These are phyloP conservation scores for Penicillium parvum DNA, from an alignment of 495 filamentous ascomycete species.

Conservation along the genomic window DNA sequence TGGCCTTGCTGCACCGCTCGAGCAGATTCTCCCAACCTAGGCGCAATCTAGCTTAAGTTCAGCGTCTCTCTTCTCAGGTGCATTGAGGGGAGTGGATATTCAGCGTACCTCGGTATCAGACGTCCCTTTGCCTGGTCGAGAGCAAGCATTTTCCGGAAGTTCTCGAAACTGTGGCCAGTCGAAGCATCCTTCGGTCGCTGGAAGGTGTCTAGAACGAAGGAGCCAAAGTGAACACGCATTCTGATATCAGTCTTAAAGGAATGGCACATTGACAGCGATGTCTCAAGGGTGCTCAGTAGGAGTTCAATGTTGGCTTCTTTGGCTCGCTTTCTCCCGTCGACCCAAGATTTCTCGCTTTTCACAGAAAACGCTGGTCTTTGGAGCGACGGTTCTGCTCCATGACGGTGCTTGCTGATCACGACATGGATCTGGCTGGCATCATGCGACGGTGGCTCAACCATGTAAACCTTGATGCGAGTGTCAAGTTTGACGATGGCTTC, in stretches of 20 bases:
- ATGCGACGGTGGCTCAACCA: conserved; percentile 35
- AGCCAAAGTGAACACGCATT: conserved; percentile 57
- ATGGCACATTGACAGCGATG: conserved; percentile 27
- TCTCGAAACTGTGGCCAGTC: conserved; percentile 35
- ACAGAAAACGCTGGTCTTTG: too few relatives aligned
- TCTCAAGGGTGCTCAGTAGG: conserved; percentile 25
- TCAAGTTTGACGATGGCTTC: conserved; percentile 31
- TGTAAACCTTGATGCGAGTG: conserved; percentile 28
- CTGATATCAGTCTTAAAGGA: conserved; percentile 38
- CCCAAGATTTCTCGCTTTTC: too few relatives aligned
- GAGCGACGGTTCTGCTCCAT: background rate
- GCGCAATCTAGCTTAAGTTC: background rate
- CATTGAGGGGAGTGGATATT: too few relatives aligned
- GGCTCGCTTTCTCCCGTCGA: too few relatives aligned
- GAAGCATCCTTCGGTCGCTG: conserved; percentile 30
- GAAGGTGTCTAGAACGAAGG: conserved; percentile 46
- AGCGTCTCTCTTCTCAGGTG: background rate
- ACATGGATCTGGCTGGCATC: background rate
- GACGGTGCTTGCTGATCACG: background rate
- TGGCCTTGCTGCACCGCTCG: background rate
- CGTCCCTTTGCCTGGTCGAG: conserved; percentile 34
- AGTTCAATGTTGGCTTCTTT: background rate
- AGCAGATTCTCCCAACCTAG: background rate
- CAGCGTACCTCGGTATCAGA: background rate
- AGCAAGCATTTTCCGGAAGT: conserved; percentile 47